Evolutionary conservation across 208 protist species (phyloP).

Genomic region (Leishmania martiniquensis): DNA sequence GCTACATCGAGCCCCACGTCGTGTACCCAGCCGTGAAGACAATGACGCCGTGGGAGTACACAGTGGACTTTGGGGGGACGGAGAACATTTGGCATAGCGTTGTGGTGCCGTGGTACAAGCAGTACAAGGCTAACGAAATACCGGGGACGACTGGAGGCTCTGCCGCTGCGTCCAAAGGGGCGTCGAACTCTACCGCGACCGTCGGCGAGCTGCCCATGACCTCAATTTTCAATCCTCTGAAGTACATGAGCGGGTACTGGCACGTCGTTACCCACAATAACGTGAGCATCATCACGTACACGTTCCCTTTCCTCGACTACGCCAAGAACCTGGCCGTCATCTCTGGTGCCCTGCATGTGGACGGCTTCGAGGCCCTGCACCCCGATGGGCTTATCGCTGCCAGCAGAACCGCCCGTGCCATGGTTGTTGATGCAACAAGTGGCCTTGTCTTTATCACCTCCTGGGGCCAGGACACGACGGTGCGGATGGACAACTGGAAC

Average conservation of each 20-base stretch:
- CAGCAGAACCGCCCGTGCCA: slow-evolving; percentile 16
- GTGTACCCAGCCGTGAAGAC: slow-evolving; percentile 27
- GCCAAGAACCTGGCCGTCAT: slow-evolving; percentile 44
- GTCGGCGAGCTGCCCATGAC: too few relatives aligned
- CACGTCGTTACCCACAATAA: slow-evolving; percentile 21
- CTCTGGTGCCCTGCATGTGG: slow-evolving; percentile 38
- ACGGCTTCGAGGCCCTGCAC: slow-evolving; percentile 25
- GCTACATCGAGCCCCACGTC: slow-evolving; percentile 31
- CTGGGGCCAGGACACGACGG: slow-evolving; percentile 20
- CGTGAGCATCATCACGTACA: slow-evolving; percentile 55
- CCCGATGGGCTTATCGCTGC: background rate
- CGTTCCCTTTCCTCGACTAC: slow-evolving; percentile 62
- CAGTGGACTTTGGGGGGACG: slow-evolving; percentile 40
- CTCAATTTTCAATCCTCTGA: background rate
- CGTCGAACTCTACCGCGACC: background rate
- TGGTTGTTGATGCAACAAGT: slow-evolving; percentile 43
- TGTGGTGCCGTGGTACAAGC: slow-evolving; percentile 40
- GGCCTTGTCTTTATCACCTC: slow-evolving; percentile 47
- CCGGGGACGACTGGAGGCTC: background rate
- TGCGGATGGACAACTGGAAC: slow-evolving; percentile 55
- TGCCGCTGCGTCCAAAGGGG: background rate
- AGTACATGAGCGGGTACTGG: slow-evolving; percentile 18
- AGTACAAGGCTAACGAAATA: background rate
- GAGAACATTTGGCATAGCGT: slow-evolving; percentile 47
- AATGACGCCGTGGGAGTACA: slow-evolving; percentile 50